Evolutionary conservation across 257 asterid species (phyloP).

Genomic region (Solanum virginianum): DNA sequence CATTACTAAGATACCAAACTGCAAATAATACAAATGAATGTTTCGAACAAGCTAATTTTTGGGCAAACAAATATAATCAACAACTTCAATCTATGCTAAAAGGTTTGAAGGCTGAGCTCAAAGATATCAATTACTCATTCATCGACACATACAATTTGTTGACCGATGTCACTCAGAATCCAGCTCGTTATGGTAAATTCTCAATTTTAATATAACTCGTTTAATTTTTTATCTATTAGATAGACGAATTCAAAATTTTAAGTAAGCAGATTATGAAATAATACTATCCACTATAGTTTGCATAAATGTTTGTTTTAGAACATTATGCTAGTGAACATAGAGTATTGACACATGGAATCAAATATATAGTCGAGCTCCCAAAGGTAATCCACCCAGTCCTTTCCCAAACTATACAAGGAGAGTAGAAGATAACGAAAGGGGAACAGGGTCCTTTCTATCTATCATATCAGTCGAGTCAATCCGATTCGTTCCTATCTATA

Average conservation of each 20-base stretch:
- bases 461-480: too few species aligned
- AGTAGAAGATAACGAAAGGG: too few species aligned
- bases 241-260: too few species aligned
- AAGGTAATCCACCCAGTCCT: too few species aligned
- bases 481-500: too few species aligned
- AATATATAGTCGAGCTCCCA: too few species aligned
- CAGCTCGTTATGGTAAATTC: conserved; percentile 44
- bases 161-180: conserved; percentile 22
- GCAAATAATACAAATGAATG: conserved; percentile 30
- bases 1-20: conserved; percentile 25
- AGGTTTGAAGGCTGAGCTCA: conserved; percentile 28
- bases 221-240: background rate
- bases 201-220: background rate
- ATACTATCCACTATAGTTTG: background rate
- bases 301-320: background rate
- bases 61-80: conserved; percentile 44
- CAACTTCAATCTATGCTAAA: conserved; percentile 31
- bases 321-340: background rate
- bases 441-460: too few species aligned
- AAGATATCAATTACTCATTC: conserved; percentile 38
- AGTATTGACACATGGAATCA: background rate
- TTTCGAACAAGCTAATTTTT: conserved; percentile 25
- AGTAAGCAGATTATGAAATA: too few species aligned
- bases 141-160: conserved; percentile 36
- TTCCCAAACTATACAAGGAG: too few species aligned